These are phyloP conservation scores for Phytopythium ostracodes DNA, from an alignment of 352 stramenopile genomes.

Conservation along the genomic window DNA sequence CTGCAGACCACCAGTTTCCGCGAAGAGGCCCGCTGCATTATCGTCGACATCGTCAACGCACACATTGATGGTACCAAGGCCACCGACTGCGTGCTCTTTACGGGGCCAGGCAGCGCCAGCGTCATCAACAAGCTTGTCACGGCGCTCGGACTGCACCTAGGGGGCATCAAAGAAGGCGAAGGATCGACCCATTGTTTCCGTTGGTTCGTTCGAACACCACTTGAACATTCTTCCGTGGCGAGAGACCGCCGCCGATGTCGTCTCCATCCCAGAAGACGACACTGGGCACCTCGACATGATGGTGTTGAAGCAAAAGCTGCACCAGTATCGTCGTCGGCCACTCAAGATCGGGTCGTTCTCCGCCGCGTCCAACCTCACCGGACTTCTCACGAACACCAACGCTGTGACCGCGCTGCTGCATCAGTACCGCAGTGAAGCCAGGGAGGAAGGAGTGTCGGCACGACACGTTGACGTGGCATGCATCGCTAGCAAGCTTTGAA, in stretches of 20 bases:
- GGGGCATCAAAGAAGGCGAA: not conserved
- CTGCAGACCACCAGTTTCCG: conserved; percentile 92
- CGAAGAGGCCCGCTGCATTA: conserved; percentile 91
- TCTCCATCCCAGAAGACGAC: conserved; percentile 60
- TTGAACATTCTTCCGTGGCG: conserved; percentile 97
- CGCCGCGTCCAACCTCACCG: too few species aligned
- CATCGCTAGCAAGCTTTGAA: too few species aligned
- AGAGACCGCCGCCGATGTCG: conserved; percentile 87
- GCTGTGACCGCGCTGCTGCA: too few species aligned
- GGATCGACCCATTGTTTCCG: conserved; percentile 84
- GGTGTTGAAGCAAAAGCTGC: conserved; percentile 47
- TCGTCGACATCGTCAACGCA: conserved; percentile 84
- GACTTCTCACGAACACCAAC: too few species aligned
- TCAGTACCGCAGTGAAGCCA: too few species aligned
- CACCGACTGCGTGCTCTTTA: conserved; percentile 95
- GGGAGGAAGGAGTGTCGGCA: too few species aligned
- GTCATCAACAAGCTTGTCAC: conserved; percentile 85
- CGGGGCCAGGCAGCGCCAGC: conserved; percentile 79
- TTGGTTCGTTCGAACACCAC: conserved; percentile 96
- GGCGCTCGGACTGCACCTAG: conserved; percentile 49
- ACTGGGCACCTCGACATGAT: conserved; percentile 48
- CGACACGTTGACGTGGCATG: too few species aligned
- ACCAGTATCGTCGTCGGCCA: conserved; percentile 40
- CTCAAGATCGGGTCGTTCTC: conserved; percentile 82
- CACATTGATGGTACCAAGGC: conserved; percentile 70